Evolutionary conservation across 2,329 filamentous ascomycete genomes (phyloP).

Genomic region (Salinomyces thailandicus): DNA sequence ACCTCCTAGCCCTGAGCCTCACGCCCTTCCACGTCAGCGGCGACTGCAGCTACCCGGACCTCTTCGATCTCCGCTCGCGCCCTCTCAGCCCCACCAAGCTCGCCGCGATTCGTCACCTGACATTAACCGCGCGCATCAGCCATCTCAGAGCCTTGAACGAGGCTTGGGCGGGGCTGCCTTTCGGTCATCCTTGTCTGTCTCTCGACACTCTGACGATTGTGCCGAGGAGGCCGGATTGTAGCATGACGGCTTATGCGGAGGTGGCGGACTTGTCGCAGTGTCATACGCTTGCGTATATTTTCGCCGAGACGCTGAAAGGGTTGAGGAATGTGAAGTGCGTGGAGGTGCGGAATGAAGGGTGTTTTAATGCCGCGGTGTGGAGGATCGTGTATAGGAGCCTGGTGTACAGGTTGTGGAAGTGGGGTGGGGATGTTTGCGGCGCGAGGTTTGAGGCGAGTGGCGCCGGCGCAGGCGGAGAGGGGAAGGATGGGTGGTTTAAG

Average conservation of each 20-base stretch:
- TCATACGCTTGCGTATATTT: constrained; percentile 28
- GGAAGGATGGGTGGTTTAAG: constrained; percentile 8
- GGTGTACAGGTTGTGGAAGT: constrained; percentile 26
- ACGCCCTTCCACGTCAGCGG: constrained; percentile 22
- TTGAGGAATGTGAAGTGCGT: constrained; percentile 21
- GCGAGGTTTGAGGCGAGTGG: constrained; percentile 19
- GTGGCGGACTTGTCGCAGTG: constrained; percentile 26
- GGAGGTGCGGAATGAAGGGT: constrained; percentile 23
- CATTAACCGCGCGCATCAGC: constrained; percentile 22
- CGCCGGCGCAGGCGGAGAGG: constrained; percentile 5
- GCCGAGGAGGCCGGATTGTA: constrained; percentile 22
- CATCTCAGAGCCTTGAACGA: constrained; percentile 27
- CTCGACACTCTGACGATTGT: constrained; percentile 25
- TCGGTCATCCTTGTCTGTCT: constrained; percentile 21
- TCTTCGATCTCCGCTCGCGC: constrained; percentile 17
- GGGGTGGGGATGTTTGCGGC: constrained; percentile 24
- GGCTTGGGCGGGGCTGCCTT: constrained; percentile 25
- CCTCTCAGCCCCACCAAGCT: constrained; percentile 14
- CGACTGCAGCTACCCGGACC: constrained; percentile 16
- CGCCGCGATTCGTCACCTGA: constrained; percentile 23
- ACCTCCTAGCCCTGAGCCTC: constrained; percentile 22
- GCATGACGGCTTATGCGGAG: constrained; percentile 21
- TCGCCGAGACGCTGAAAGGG: constrained; percentile 26
- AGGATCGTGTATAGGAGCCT: constrained; percentile 24
- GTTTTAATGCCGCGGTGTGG: constrained; percentile 27